phyloP scores from a whole-genome alignment of 116 monocot genomes.

The Trichopus zeylanicus region DNA sequence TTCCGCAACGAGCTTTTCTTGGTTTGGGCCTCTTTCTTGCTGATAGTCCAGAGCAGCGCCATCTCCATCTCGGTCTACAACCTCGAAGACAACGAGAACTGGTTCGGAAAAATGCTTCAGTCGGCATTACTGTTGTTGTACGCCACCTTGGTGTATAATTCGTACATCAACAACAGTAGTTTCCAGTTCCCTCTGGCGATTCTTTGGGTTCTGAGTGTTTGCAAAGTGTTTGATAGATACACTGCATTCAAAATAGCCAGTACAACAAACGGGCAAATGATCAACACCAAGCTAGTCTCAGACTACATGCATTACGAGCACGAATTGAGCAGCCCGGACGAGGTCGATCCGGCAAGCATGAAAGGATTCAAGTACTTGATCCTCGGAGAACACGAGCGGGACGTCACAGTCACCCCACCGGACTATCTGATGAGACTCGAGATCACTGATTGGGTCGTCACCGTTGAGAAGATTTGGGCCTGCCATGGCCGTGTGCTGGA shows the following conservation, averaged over 20 bases:
- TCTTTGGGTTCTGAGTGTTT: background rate
- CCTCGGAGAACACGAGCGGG: conserved; percentile 3
- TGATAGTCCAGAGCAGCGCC: background rate
- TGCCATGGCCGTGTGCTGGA: background rate
- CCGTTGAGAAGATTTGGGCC: conserved; percentile 11
- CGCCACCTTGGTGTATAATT: background rate
- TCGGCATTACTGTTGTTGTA: background rate
- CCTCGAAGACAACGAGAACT: background rate
- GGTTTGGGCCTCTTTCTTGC: conserved; percentile 1
- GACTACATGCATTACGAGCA: background rate
- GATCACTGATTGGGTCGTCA: background rate
- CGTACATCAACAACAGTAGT: background rate
- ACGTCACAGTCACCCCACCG: background rate
- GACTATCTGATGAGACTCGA: background rate
- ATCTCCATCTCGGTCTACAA: background rate
- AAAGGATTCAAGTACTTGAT: conserved; percentile 14
- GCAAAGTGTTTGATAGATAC: background rate
- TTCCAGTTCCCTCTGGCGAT: background rate
- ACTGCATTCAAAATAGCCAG: background rate
- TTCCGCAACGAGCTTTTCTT: conserved; percentile 3
- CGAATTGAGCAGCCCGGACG: background rate
- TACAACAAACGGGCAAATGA: background rate
- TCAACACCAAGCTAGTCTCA: background rate
- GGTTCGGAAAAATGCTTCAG: background rate
- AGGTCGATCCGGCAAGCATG: conserved; percentile 1